Evolutionary conservation across 106 monocot species (phyloP), one percentile per base, ranked within the genome.

Genomic region (Allium sativum): DNA sequence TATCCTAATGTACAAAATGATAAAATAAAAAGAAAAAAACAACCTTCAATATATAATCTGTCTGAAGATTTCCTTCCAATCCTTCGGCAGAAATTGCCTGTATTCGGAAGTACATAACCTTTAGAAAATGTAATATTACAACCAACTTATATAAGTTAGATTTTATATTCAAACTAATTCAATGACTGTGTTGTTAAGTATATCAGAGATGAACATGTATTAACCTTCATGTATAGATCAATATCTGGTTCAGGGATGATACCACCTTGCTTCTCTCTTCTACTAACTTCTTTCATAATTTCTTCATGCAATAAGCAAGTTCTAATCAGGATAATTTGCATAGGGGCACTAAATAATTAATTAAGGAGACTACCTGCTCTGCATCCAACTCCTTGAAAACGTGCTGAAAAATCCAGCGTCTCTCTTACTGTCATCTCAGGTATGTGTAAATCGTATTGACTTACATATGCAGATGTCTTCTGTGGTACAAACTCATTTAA

Each of bases 221-320:
- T 20, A 59, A 93, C 93, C 93, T 88, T 93, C 93, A 93, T 88
- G 52, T 84, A 93, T 9, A 77, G 72, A 47, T 93, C 93, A 57
- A 92, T 71, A 6, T 92, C 77, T 48, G 74, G 70, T 48, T 92
- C 91, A 47, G 91, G 91, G 31, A 77, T 44, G 45, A 92, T 83
- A 45, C 83, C 83, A 8, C 61, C 80, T 15, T 55, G 71, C 43
- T 71, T 47, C 56, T 92, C 80, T 67, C 87, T 83, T 68, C 78
- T 83, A 64, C 55, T 69, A 10, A 92, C 87, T 79, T 87, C 91
- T 81, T 81, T 87, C 86, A 92, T 83, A 21, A 86, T 80, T 69
- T 86, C 91, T 92, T 50, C 60, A 50, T 5, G 31, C 47, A 69
- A 18, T 59, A 15, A 45, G 9, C 50, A 62, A 40, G 11, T 7